phyloP scores from a whole-genome alignment of 345 rosid species.

The Gossypium stocksii region DNA sequence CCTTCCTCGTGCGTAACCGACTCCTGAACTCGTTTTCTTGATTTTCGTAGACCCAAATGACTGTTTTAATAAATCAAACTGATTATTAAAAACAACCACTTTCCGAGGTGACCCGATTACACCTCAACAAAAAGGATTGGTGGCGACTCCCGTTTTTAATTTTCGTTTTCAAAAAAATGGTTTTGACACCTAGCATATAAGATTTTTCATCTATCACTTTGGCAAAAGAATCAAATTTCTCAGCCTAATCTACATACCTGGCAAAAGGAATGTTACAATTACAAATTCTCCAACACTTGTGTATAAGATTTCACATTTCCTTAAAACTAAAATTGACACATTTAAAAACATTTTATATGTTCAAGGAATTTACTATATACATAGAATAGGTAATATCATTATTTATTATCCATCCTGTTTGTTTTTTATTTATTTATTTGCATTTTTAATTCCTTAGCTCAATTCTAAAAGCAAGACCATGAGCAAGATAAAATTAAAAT shows the following conservation, averaged over 20 bases:
- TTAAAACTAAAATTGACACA: conserved; percentile 2
- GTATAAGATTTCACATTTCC: not conserved
- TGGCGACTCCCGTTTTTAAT: too few species aligned
- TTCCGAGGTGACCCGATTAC: too few species aligned
- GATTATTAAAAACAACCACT: too few species aligned
- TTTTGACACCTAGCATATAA: not conserved
- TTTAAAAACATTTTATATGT: not conserved
- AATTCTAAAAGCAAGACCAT: not conserved
- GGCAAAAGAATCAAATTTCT: not conserved
- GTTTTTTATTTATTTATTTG: too few species aligned
- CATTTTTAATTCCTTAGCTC: not conserved
- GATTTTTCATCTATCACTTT: not conserved
- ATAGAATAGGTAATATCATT: not conserved
- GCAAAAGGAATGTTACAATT: not conserved
- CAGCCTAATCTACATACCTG: not conserved
- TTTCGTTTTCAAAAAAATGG: too few species aligned
- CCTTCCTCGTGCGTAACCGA: too few species aligned
- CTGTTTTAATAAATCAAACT: too few species aligned
- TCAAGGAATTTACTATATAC: not conserved
- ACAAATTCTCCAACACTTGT: not conserved
- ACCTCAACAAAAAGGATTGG: too few species aligned
- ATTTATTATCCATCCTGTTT: not conserved
- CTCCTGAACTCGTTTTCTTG: too few species aligned
- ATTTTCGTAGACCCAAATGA: too few species aligned
- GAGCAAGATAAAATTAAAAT: not conserved